These are phyloP conservation scores for Auriscalpium orientale DNA, from an alignment of 768 basidiomycete species.

Conservation along the genomic window DNA sequence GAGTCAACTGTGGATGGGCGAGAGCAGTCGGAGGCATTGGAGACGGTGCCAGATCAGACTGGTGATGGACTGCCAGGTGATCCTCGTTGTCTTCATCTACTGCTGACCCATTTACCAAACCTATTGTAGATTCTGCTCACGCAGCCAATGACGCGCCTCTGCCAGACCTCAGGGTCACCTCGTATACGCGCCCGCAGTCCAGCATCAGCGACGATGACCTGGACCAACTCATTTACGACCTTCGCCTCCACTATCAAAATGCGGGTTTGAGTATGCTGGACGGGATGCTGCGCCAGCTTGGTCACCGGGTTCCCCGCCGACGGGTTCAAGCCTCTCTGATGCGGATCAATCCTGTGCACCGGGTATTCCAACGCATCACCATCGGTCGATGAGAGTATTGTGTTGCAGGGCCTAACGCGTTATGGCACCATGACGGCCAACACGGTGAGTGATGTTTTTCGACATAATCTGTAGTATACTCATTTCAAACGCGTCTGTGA, in stretches of 20 bases:
- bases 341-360: slow-evolving; percentile 11
- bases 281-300: slow-evolving; percentile 8
- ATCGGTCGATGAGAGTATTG: slow-evolving; percentile 13
- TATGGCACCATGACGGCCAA: slow-evolving; percentile 24
- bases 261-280: slow-evolving; percentile 14
- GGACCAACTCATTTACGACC: slow-evolving; percentile 1
- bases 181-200: slow-evolving; percentile 7
- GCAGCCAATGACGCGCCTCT: neutral
- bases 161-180: neutral
- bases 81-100: neutral
- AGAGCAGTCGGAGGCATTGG: neutral
- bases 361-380: slow-evolving; percentile 4
- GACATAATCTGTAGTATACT: neutral
- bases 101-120: too few relatives aligned
- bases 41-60: neutral
- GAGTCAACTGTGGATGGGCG: neutral
- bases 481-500: neutral
- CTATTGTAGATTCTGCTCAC: neutral
- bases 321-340: slow-evolving; percentile 5
- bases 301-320: slow-evolving; percentile 2
- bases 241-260: slow-evolving; percentile 1
- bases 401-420: slow-evolving; percentile 19
- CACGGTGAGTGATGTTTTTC: slow-evolving; percentile 14
- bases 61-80: neutral
- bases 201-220: slow-evolving; percentile 9